A percentile compares a stretch with the other conserved stretches of the same genome.
Conservation (phyloP, 495 filamentous ascomycete genomes). For the Cenococcum geophilum region DNA sequence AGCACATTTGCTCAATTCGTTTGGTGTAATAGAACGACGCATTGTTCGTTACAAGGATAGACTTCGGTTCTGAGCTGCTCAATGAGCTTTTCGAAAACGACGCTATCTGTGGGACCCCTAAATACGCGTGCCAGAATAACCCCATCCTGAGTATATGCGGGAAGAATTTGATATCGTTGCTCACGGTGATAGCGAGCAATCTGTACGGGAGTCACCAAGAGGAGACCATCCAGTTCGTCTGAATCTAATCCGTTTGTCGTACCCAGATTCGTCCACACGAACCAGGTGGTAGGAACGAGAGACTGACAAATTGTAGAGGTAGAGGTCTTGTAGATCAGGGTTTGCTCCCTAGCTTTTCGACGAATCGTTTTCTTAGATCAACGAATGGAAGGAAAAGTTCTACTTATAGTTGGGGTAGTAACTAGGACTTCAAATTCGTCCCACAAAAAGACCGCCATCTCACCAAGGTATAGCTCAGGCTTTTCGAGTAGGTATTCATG, state of each 20-base stretch:
- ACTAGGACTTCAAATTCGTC: constrained; percentile 36
- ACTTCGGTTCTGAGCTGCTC: constrained; percentile 40
- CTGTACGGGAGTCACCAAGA: not conserved
- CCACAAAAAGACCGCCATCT: constrained; percentile 38
- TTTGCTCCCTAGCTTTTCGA: constrained; percentile 36
- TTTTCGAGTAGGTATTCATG: constrained; percentile 35
- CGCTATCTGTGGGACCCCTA: constrained; percentile 39
- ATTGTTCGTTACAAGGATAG: constrained; percentile 46
- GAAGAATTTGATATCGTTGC: constrained; percentile 40
- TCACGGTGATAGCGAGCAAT: constrained; percentile 16
- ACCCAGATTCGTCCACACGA: not conserved
- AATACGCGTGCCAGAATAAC: constrained; percentile 39
- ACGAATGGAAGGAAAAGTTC: constrained; percentile 26
- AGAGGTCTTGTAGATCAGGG: constrained; percentile 37
- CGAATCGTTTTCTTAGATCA: constrained; percentile 40
- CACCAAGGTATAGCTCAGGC: constrained; percentile 33
- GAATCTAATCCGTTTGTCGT: not conserved
- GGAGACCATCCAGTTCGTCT: constrained; percentile 6
- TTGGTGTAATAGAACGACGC: constrained; percentile 40
- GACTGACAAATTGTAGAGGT: constrained; percentile 36
- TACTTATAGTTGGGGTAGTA: constrained; percentile 28
- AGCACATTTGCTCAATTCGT: constrained; percentile 36
- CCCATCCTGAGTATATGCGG: constrained; percentile 41
- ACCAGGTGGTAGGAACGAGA: constrained; percentile 1
- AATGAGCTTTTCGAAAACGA: constrained; percentile 42